These are phyloP conservation scores for Phytophthora multivora DNA, from an alignment of 352 stramenopile genomes.

Conservation along the genomic window DNA sequence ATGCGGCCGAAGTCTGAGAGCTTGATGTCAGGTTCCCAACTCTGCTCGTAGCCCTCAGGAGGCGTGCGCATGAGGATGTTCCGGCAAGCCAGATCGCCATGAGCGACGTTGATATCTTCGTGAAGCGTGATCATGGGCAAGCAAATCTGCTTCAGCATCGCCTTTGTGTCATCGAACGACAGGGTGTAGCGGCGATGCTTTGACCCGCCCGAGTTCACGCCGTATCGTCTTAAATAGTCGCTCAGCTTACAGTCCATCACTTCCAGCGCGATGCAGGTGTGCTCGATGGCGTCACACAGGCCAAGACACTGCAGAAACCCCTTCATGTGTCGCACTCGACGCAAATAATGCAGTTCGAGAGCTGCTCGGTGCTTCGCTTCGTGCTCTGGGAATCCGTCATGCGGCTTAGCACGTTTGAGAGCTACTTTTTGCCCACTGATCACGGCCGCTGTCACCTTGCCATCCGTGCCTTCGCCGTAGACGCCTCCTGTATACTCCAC, in stretches of 20 bases:
- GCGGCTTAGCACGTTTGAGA: constrained; percentile 81
- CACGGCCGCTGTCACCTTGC: constrained; percentile 76
- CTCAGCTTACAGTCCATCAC: constrained; percentile 91
- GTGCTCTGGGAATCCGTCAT: constrained; percentile 74
- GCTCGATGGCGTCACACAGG: constrained; percentile 81
- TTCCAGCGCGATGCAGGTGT: constrained; percentile 86
- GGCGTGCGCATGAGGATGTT: constrained; percentile 86
- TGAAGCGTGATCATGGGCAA: constrained; percentile 80
- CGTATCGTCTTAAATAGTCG: constrained; percentile 81
- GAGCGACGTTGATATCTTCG: constrained; percentile 79
- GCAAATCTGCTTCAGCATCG: constrained; percentile 77
- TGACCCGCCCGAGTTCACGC: constrained; percentile 41
- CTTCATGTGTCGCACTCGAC: constrained; percentile 72
- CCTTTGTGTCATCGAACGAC: constrained; percentile 53
- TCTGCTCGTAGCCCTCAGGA: constrained; percentile 79
- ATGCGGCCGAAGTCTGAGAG: constrained; percentile 87
- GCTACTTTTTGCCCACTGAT: constrained; percentile 83
- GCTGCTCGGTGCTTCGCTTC: constrained; percentile 83
- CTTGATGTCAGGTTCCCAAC: constrained; percentile 84
- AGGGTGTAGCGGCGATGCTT: constrained; percentile 67
- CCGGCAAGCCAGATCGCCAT: constrained; percentile 83
- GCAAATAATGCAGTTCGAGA: constrained; percentile 81
- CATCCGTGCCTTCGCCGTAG: constrained; percentile 86
- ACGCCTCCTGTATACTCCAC: constrained; percentile 83
- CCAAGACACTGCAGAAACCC: constrained; percentile 85